Evolutionary conservation across 805 yeast genomes (phyloP), one percentile per base, ranked within the genome.

Genomic region (Wickerhamomyces canadensis): DNA sequence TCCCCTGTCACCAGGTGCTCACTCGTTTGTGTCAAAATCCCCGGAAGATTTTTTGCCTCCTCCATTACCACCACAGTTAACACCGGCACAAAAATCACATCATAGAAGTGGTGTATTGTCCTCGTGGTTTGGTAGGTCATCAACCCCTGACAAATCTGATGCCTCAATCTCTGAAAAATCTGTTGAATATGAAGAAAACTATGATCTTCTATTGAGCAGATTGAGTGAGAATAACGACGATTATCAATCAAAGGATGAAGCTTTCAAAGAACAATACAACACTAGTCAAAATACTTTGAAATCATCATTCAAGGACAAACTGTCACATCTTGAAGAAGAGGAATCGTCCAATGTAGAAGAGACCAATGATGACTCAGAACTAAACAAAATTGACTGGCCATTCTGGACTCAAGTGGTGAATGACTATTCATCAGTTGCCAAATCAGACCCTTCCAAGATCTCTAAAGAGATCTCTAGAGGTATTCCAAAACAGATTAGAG

Each of bases 331-430:
- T 7, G 52, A 44, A 27, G 41, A 33, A 15, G 43, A 40, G 17
- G 33, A 33, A 19, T 29, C 37, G 2, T 21, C 40, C 7, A 47
- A 40, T 8, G 35, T 33, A 15, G 42, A 40, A 9, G 35, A 34
- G 12, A n/a, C 61, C 43, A 63, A 62, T 33, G 58, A 67, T 11
- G 58, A 67, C 10, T 62, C 44, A 1, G 53, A 51, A 25, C 44
- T 61, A 24, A 30, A 47, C 4, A 64, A 70, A 19, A 71, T 80
- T 33, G 85, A 83, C 54, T 84, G 93, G 93, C 84, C 83, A 31
- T 84, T 86, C 56, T 91, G 98, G 98, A 74, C 89, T 6, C 65
- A 65, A 26, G 84, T 89, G 14, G 86, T 87, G 4, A 78, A 82
- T 44, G 83, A 88, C 56, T 86, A 87, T 53, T 68, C 78, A n/a